phyloP scores from a whole-genome alignment of 306 rosid genomes.

The Cucurbita moschata region DNA sequence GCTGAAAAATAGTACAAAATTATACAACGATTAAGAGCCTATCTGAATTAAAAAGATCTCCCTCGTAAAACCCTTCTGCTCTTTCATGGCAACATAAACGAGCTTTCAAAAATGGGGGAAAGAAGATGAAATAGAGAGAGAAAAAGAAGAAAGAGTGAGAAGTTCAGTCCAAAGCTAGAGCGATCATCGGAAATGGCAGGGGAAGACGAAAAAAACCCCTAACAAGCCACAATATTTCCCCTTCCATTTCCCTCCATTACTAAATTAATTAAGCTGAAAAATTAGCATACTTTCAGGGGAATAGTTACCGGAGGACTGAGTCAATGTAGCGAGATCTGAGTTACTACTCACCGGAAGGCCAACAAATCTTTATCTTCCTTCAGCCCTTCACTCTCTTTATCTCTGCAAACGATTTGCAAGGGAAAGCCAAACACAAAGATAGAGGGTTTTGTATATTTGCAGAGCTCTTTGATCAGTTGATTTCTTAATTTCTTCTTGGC shows the following conservation, averaged over 20 bases:
- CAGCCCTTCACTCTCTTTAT: not conserved
- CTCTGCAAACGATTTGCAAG: too few relatives aligned
- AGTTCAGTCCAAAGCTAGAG: not conserved
- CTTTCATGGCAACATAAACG: not conserved
- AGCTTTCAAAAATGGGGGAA: not conserved
- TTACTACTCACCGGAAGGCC: not conserved
- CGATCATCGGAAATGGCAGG: not conserved
- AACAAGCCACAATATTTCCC: not conserved
- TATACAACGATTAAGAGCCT: not conserved
- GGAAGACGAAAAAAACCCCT: not conserved
- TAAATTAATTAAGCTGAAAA: constrained; percentile 1
- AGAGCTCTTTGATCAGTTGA: too few relatives aligned
- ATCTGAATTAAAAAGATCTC: constrained; percentile 7
- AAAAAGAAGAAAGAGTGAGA: not conserved
- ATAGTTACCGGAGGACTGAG: constrained; percentile 11
- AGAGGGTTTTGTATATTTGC: too few relatives aligned
- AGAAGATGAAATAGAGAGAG: not conserved
- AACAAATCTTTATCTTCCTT: not conserved
- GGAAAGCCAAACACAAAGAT: too few relatives aligned
- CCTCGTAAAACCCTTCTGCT: not conserved
- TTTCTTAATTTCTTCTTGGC: too few relatives aligned
- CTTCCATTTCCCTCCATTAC: not conserved
- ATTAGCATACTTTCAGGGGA: not conserved
- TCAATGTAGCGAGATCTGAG: constrained; percentile 10
- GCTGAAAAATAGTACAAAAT: not conserved